phyloP scores from a whole-genome alignment of 768 basidiomycete species.

The Kwoniella shandongensis region DNA sequence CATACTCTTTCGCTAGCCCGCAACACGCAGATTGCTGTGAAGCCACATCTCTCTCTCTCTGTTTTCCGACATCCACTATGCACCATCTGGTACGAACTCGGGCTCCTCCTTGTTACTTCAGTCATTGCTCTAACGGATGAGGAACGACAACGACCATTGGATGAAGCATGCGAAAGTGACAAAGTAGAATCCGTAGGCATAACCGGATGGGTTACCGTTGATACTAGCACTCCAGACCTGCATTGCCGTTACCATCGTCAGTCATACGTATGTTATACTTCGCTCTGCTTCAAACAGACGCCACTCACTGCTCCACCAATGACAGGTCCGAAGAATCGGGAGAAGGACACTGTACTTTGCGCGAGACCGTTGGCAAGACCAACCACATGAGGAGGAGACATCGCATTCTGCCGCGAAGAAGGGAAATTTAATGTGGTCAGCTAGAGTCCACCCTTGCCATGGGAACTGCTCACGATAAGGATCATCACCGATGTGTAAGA shows the following conservation, averaged over 20 bases:
- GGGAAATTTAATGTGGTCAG: not conserved
- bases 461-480: slow-evolving; percentile 57
- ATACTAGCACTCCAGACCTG: slow-evolving; percentile 50
- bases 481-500: slow-evolving; percentile 88
- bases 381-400: slow-evolving; percentile 85
- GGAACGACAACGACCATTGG: slow-evolving; percentile 37
- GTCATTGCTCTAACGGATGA: slow-evolving; percentile 35
- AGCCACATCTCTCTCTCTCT: no score
- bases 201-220: slow-evolving; percentile 49
- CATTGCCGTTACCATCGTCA: not conserved
- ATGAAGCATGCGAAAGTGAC: slow-evolving; percentile 36
- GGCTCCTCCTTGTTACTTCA: not conserved
- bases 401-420: slow-evolving; percentile 50
- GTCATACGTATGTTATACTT: not conserved
- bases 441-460: slow-evolving; percentile 3
- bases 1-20: no score
- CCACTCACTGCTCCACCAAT: slow-evolving; percentile 37
- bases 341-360: slow-evolving; percentile 90
- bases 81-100: not conserved
- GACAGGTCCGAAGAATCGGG: slow-evolving; percentile 79
- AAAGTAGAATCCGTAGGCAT: slow-evolving; percentile 45
- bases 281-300: not conserved
- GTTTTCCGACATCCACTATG: not conserved
- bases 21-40: no score
- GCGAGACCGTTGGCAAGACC: slow-evolving; percentile 94